These are phyloP conservation scores for Leptomonas pyrrhocoris DNA, from an alignment of 208 protist genomes.

Conservation along the genomic window DNA sequence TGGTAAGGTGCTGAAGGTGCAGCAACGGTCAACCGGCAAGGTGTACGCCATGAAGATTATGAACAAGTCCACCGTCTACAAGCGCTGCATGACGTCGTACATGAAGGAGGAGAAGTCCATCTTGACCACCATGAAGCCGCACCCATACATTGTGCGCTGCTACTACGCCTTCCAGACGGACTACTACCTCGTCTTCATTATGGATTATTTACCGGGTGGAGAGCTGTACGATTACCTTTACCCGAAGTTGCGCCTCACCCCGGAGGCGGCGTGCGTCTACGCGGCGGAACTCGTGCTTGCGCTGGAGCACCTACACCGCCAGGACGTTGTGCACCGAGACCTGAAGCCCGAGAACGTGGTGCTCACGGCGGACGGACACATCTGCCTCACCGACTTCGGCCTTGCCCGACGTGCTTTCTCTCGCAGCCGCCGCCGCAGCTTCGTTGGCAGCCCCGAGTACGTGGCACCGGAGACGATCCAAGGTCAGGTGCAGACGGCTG, in stretches of 20 bases:
- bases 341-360: constrained; percentile 93
- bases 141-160: constrained; percentile 89
- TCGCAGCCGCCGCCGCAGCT: constrained; percentile 66
- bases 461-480: constrained; percentile 92
- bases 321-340: constrained; percentile 89
- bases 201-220: constrained; percentile 94
- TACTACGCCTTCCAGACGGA: constrained; percentile 90
- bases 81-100: constrained; percentile 86
- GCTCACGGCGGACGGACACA: constrained; percentile 79
- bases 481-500: constrained; percentile 88
- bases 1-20: constrained; percentile 95
- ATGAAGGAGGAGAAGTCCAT: constrained; percentile 87
- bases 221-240: constrained; percentile 95
- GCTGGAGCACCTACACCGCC: constrained; percentile 86
- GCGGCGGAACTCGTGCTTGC: constrained; percentile 91
- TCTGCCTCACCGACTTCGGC: constrained; percentile 89
- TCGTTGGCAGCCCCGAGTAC: constrained; percentile 91
- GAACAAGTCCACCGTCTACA: constrained; percentile 81
- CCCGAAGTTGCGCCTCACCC: constrained; percentile 46
- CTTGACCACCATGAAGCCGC: constrained; percentile 68
- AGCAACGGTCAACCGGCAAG: constrained; percentile 45
- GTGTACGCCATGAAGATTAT: constrained; percentile 94
- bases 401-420: constrained; percentile 82
- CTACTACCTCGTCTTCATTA: constrained; percentile 87
- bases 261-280: constrained; percentile 79